Percentiles rank a stretch among this genome's conserved stretches.
Evolutionary conservation across 2,329 filamentous ascomycete genomes (phyloP).

Genomic region (Aureobasidium zeae): DNA sequence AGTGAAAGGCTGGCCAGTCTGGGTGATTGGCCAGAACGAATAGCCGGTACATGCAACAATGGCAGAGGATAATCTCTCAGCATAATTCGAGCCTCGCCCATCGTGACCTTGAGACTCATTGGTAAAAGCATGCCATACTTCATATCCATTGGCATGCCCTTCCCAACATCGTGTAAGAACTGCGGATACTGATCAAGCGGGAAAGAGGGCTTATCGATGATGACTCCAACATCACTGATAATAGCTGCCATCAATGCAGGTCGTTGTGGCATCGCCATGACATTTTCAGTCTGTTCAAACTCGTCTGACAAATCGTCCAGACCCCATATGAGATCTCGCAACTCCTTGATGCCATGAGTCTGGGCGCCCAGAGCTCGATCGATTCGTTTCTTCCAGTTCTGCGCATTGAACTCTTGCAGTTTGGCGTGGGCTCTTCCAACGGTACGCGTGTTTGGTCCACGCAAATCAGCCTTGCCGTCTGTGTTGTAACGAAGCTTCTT

Average conservation of each 20-base stretch:
- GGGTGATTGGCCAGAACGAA: constrained; percentile 70
- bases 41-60: constrained; percentile 76
- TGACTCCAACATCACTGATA: constrained; percentile 75
- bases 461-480: constrained; percentile 64
- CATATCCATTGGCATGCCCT: constrained; percentile 89
- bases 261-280: constrained; percentile 75
- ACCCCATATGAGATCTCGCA: constrained; percentile 73
- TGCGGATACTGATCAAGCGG: constrained; percentile 69
- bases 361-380: constrained; percentile 64
- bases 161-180: constrained; percentile 84
- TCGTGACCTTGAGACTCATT: constrained; percentile 78
- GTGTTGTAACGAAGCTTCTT: constrained; percentile 64
- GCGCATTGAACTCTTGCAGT: constrained; percentile 71
- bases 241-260: constrained; percentile 73
- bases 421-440: constrained; percentile 66
- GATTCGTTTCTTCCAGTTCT: constrained; percentile 88
- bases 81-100: constrained; percentile 80
- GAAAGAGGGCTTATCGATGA: constrained; percentile 88
- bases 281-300: constrained; percentile 69
- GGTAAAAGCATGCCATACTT: constrained; percentile 83
- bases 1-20: constrained; percentile 74
- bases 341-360: constrained; percentile 64
- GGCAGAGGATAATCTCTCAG: constrained; percentile 91
- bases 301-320: constrained; percentile 73
- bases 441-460: constrained; percentile 60